These are phyloP conservation scores for Daldinia concentrica DNA, from an alignment of 495 filamentous ascomycete species.

Conservation along the genomic window DNA sequence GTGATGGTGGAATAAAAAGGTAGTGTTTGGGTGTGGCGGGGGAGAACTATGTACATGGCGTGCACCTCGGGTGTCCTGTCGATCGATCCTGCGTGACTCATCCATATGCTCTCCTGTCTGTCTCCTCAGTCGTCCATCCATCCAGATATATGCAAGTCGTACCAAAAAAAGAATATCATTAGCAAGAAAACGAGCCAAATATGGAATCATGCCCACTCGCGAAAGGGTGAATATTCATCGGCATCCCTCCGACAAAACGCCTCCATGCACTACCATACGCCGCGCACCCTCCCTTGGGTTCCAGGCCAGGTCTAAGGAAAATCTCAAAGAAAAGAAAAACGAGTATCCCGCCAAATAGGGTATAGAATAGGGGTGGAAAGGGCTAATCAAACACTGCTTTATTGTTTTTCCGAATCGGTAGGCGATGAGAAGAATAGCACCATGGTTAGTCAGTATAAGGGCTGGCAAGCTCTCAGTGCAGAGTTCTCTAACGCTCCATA, in stretches of 20 bases:
- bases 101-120: slow-evolving; percentile 19
- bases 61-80: slow-evolving; percentile 12
- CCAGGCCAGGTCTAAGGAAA: slow-evolving; percentile 15
- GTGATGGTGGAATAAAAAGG: slow-evolving; percentile 10
- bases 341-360: slow-evolving; percentile 22
- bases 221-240: slow-evolving; percentile 31
- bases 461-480: neutral
- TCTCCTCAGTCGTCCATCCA: slow-evolving; percentile 31
- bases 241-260: slow-evolving; percentile 28
- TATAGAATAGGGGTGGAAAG: slow-evolving; percentile 35
- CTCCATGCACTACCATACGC: slow-evolving; percentile 32
- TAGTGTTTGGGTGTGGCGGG: slow-evolving; percentile 1
- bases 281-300: slow-evolving; percentile 23
- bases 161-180: slow-evolving; percentile 24
- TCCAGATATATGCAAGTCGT: slow-evolving; percentile 41
- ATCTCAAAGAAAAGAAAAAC: slow-evolving; percentile 6
- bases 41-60: slow-evolving; percentile 33
- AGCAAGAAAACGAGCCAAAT: slow-evolving; percentile 23
- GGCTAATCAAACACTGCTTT: slow-evolving; percentile 26
- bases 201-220: neutral
- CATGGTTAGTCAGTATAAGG: neutral
- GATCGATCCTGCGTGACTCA: slow-evolving; percentile 16
- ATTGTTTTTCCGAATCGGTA: neutral
- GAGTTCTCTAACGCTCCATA: slow-evolving; percentile 53
- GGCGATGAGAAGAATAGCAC: neutral